Conservation (phyloP, 2,329 filamentous ascomycete species). For the Cryphonectria japonica region DNA sequence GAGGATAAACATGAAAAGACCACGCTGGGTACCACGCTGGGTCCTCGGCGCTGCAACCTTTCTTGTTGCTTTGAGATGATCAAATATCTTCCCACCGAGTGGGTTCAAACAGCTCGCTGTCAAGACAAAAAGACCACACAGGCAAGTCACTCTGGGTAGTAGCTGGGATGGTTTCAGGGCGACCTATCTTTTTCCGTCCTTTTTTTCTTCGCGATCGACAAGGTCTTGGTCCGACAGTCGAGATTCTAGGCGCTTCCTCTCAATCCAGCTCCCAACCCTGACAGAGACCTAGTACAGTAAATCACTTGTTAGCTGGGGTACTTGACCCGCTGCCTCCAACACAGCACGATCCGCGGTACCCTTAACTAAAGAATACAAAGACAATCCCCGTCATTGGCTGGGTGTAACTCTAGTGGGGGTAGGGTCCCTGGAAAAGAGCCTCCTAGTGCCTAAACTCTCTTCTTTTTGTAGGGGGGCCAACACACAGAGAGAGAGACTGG, state of each 20-base stretch:
- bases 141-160: too few species aligned
- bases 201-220: neutral
- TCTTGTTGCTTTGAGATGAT: neutral
- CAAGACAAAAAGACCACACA: neutral
- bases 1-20: too few species aligned
- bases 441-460: neutral
- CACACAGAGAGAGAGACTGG: neutral
- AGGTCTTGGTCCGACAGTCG: neutral
- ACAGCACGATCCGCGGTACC: neutral
- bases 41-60: too few species aligned
- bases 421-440: neutral
- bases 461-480: neutral
- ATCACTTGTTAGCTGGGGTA: constrained; percentile 3
- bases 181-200: too few species aligned
- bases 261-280: too few species aligned
- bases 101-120: neutral
- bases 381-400: neutral
- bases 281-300: neutral
- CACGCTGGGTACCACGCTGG: too few species aligned
- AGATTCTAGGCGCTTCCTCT: neutral
- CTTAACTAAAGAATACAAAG: neutral
- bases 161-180: too few species aligned
- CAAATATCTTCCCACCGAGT: neutral
- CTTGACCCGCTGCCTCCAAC: neutral
- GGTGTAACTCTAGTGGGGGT: neutral